Evolutionary conservation across 805 yeast species (phyloP).

Genomic region (Zygosaccharomyces bisporus): DNA sequence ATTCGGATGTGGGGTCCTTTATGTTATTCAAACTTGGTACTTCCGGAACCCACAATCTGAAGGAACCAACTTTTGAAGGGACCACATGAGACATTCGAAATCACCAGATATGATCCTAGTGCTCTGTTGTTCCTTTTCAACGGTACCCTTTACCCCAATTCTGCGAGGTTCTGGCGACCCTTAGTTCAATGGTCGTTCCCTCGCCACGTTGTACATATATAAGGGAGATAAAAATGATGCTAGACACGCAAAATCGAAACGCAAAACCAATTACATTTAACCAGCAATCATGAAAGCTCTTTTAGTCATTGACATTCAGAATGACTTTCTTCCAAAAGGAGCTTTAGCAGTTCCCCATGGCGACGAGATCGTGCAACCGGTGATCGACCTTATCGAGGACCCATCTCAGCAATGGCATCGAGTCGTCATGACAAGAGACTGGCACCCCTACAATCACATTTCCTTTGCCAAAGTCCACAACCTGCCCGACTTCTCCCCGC

Average conservation of each 20-base stretch:
- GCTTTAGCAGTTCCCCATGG: conserved; percentile 71
- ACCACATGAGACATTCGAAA: not conserved
- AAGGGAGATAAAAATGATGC: not conserved
- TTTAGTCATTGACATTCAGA: conserved; percentile 75
- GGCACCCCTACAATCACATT: conserved; percentile 78
- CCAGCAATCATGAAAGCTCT: conserved; percentile 44
- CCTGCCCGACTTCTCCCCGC: conserved; percentile 47
- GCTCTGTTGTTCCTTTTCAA: not conserved
- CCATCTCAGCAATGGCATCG: conserved; percentile 51
- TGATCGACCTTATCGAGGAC: conserved; percentile 45
- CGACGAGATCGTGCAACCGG: conserved; percentile 49
- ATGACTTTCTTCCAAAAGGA: conserved; percentile 78
- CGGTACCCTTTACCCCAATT: not conserved
- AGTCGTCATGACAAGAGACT: conserved; percentile 74
- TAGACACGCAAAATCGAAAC: not conserved
- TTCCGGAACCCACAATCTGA: not conserved
- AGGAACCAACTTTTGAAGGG: not conserved
- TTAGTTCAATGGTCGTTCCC: not conserved
- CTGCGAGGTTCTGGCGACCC: not conserved
- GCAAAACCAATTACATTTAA: not conserved
- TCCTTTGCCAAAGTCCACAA: conserved; percentile 76
- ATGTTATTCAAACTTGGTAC: not conserved
- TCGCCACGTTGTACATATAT: not conserved
- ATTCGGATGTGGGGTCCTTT: not conserved
- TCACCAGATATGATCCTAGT: not conserved